Base-by-base conservation (phyloP, 2,329 filamentous ascomycete genomes). In the Epicoccum nigrum region DNA sequence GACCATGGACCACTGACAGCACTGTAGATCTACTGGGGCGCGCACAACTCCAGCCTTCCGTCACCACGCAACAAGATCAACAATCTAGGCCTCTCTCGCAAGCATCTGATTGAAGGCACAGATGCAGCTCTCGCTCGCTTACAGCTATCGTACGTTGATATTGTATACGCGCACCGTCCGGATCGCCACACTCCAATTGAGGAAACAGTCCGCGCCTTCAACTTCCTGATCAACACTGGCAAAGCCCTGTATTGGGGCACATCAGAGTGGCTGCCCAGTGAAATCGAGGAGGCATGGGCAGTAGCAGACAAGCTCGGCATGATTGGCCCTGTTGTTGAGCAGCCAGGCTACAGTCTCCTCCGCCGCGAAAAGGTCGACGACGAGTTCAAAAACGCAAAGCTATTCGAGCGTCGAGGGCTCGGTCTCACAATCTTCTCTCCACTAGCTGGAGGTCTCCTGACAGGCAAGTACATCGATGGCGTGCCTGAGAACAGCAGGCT, bases 151-250 rank as follows among this genome's bases (percentile, higher is more conserved):
- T 87, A 87, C 62, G 86, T 90, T 20, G 87, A 89, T 62, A 74
- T 89, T 31, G 79, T 90, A 60, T 88, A 86, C 63, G 86, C 86
- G 12, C 87, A 90, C 73, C 81, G 86, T 13, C 83, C 86, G 0
- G 87, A 90, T 65, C 79, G 84, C 4, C 76, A 82, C 27, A 89
- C 86, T 0, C 86, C 86, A 4, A 89, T 89, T 76, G 85, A 88
- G 69, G 87, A 89, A 73, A 85, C 82, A 0, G 86, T 89, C 23
- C 83, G 86, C 43, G 85, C 83, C 32, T 89, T 90, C 77, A 89
- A 89, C 75, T 80, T 88, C 70, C 73, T 89, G 40, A 88, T 90
- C 65, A 79, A 77, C 2, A 80, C 79, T 2, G 86, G 86, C 53
- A 85, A 87, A 76, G 84, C 85, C 2, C 82, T 89, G 60, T 86